These are phyloP conservation scores for Colletotrichum siamense DNA, from an alignment of 2,329 filamentous ascomycete species.

Conservation along the genomic window DNA sequence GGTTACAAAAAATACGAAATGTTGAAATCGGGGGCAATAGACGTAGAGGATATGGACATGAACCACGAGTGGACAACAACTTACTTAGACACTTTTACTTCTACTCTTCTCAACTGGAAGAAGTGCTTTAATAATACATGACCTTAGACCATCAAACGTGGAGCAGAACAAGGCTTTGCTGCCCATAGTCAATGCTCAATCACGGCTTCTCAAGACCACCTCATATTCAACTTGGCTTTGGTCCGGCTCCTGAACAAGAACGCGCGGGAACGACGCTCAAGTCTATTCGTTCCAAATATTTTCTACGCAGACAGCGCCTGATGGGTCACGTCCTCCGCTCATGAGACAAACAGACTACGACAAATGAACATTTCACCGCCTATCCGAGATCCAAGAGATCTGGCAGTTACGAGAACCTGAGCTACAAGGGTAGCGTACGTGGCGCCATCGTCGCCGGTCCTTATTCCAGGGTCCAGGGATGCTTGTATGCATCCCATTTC, in stretches of 20 bases:
- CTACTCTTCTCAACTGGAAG: background rate
- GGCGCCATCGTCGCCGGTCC: too few species aligned
- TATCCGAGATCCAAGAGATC: background rate
- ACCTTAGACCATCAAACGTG: background rate
- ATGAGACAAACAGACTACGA: too few species aligned
- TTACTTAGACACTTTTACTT: background rate
- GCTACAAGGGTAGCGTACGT: too few species aligned
- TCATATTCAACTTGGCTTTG: background rate
- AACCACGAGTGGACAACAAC: background rate
- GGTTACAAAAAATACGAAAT: background rate
- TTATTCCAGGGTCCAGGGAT: too few species aligned
- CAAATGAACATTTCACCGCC: background rate
- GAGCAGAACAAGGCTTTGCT: background rate
- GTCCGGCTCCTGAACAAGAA: too few species aligned
- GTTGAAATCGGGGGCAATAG: background rate
- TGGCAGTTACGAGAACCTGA: background rate
- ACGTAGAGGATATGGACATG: background rate
- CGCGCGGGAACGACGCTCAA: too few species aligned
- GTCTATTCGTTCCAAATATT: too few species aligned
- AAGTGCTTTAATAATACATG: background rate
- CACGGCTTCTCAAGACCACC: background rate
- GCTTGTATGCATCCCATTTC: too few species aligned
- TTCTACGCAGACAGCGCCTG: too few species aligned
- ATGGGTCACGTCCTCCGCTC: too few species aligned
- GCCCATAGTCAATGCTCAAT: background rate